These are phyloP conservation scores for Trichosporon sp. DNA, from an alignment of 1,284 basidiomycete species.

Conservation along the genomic window DNA sequence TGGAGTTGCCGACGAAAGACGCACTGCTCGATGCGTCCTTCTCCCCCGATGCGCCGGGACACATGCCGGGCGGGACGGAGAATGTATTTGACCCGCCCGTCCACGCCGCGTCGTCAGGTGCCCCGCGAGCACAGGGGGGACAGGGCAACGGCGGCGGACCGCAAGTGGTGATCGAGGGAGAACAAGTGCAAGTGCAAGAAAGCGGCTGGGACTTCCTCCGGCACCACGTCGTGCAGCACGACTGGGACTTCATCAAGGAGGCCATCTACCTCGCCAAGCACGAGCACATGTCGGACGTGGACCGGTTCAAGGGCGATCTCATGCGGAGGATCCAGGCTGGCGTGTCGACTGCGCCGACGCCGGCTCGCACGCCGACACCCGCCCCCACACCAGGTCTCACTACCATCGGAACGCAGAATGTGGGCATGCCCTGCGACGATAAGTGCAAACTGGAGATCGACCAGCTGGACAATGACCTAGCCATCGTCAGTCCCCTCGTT, in stretches of 20 bases:
- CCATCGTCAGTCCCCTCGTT: slow-evolving; percentile 67
- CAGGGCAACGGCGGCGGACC: too few relatives aligned
- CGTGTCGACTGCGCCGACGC: slow-evolving; percentile 24
- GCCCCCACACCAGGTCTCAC: background rate
- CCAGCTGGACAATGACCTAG: slow-evolving; percentile 62
- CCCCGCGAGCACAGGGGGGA: background rate
- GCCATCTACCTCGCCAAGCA: slow-evolving; percentile 65
- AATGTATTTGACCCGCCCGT: background rate
- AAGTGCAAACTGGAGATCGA: slow-evolving; percentile 44
- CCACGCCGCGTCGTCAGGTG: background rate
- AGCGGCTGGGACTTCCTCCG: background rate
- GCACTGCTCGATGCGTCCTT: background rate
- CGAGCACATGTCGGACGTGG: slow-evolving; percentile 77
- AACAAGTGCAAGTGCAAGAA: background rate
- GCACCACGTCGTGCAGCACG: slow-evolving; percentile 58
- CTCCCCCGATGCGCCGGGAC: background rate
- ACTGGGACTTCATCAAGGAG: slow-evolving; percentile 61
- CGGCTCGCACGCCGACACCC: background rate
- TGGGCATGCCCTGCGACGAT: slow-evolving; percentile 40
- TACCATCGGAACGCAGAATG: background rate
- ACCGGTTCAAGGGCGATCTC: slow-evolving; percentile 67
- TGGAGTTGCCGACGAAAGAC: slow-evolving; percentile 2
- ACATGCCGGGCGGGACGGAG: slow-evolving; percentile 8
- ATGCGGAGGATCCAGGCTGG: slow-evolving; percentile 31
- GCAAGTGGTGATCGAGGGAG: background rate